Base-by-base conservation (phyloP, 2,329 filamentous ascomycete species). In the Cladosporium sp. region DNA sequence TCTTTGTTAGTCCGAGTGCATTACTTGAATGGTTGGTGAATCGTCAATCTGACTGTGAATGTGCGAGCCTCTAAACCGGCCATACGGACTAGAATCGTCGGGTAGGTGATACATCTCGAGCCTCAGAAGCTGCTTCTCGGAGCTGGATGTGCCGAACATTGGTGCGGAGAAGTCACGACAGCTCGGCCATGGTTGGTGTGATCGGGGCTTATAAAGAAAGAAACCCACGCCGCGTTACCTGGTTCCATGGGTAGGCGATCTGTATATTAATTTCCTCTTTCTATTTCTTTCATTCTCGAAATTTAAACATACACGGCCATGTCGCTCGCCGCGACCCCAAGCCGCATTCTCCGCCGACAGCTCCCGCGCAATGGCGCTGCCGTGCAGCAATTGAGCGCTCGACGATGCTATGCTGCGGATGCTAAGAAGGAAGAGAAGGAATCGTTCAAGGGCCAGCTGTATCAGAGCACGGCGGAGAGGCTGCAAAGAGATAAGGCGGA, bases 381-480 rank as follows among this genome's bases (percentile, higher is more conserved):
- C n/a, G 33, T 46, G 26, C 33, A 26, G 61, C 63, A 55, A 40
- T 46, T 60, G 55, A 37, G 21, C 31, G 68, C 67, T 29, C 64
- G 71, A 60, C 73, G 79, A 71, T 52, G 68, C 49, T 80, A 79
- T 73, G 78, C 77, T 58, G 77, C 75, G 56, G 72, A 75, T 16
- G 65, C 70, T 11, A 78, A 78, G 40, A 71, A 78, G 65, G 78
- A 79, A 40, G 72, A 78, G 66, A 64, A 66, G 35, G 72, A 75
- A 31, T 82, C 84, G 1, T 89, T 89, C 78, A 84, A 86, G 72
- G 81, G 82, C 37, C 86, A 89, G 73, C 71, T 89, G 53, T 88
- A 87, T 68, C 84, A 88, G 72, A 88, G 85, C 69, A 88, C 87
- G 16, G 78, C 82, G 49, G 81, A 86, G 71, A 82, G 87, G 52